Evolutionary conservation across 805 yeast genomes (phyloP), one percentile per base, ranked within the genome.

Genomic region (Metschnikowia aberdeeniae): DNA sequence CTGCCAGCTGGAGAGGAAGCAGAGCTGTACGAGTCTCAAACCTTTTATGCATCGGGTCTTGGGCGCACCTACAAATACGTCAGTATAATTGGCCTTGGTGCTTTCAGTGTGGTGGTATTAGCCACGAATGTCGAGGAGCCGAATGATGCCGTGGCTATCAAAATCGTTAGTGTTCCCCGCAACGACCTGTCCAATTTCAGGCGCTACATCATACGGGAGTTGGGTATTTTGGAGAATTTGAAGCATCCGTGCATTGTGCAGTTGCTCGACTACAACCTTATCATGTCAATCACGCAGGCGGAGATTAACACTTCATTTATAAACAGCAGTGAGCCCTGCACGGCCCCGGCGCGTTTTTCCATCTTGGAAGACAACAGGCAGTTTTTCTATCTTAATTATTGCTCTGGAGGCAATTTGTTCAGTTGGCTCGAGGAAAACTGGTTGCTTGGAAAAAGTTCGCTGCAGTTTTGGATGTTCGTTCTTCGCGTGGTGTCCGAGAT

Each of bases 401-500:
- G 89, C 55, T 62, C 70, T 5, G 98, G 98, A 5, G 97, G 98
- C 4, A 96, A 89, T 57, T 63, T 93, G 34, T 82, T 86, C 55
- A 81, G 82, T 30, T 76, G 87, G 47, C 76, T 61, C 37, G 35
- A 42, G 33, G 63, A 76, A n/a, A 55, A 68, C 8, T 53, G 66
- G 30, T 33, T 38, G 13, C 30, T 42, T 6, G 34, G 36, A 47
- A 27, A 13, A 24, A 44, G 19, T 24, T 32, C 39, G 4, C 12
- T 17, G 13, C 29, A 26, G 20, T 88, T 71, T 17, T 70, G 83
- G 55, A 56, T 63, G 35, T 66, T 84, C 7, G 67, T 86, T 2
- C 71, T 80, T 45, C 71, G 87, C 24, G 67, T 89, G 0, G 84
- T 86, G 51, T 76, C 83, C 6, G 96, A 93, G 62, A 57, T 87